Evolutionary conservation across 306 rosid species (phyloP).

Genomic region (Aeschynomene evenia): DNA sequence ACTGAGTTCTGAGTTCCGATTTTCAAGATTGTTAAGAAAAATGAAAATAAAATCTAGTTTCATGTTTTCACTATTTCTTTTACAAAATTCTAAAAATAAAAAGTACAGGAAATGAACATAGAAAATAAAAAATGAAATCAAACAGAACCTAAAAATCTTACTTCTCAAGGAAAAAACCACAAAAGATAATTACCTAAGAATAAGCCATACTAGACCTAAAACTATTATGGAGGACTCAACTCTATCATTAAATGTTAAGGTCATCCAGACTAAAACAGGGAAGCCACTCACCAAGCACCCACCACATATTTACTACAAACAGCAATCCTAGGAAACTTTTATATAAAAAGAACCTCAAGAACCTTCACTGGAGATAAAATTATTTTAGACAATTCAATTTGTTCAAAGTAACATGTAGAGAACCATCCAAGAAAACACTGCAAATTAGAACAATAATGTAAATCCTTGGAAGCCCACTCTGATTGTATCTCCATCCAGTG

Average conservation of each 20-base stretch:
- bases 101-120: too few species aligned
- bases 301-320: constrained; percentile 10
- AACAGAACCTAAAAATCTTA: too few species aligned
- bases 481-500: constrained; percentile 13
- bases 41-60: too few species aligned
- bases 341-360: constrained; percentile 22
- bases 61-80: too few species aligned
- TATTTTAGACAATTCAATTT: constrained; percentile 9
- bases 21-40: too few species aligned
- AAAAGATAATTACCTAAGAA: constrained; percentile 10
- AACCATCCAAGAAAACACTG: constrained; percentile 1
- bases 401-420: constrained; percentile 9
- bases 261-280: constrained; percentile 23
- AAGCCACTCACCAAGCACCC: constrained; percentile 16
- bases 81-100: too few species aligned
- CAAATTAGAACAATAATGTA: background rate
- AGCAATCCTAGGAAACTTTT: background rate
- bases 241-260: constrained; percentile 12
- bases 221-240: background rate
- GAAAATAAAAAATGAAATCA: too few species aligned
- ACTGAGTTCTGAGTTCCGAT: too few species aligned
- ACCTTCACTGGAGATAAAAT: constrained; percentile 8
- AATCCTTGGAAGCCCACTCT: constrained; percentile 25
- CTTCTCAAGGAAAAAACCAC: too few species aligned
- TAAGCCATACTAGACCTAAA: constrained; percentile 7